phyloP scores from a whole-genome alignment of 306 rosid species.

The Gillenia trifoliata region DNA sequence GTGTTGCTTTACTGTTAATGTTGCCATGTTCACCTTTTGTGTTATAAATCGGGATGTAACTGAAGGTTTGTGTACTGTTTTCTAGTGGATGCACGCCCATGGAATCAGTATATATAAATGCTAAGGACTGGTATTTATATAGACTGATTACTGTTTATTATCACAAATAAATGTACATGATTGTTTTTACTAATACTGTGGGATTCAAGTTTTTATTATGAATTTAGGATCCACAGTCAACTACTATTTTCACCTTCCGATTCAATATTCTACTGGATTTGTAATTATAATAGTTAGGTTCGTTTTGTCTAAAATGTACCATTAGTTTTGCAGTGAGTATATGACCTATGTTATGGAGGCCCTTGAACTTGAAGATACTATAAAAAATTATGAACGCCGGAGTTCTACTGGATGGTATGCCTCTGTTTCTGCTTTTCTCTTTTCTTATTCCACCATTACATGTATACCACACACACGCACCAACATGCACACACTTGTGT shows the following conservation, averaged over 20 bases:
- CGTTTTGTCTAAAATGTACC: slow-evolving; percentile 13
- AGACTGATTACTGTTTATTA: not conserved
- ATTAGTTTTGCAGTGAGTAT: slow-evolving; percentile 70
- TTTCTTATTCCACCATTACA: not conserved
- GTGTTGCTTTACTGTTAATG: not conserved
- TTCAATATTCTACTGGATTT: slow-evolving; percentile 5
- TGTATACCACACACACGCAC: not conserved
- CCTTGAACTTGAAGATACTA: slow-evolving; percentile 78
- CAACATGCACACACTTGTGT: not conserved
- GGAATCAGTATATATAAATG: not conserved
- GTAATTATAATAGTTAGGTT: slow-evolving; percentile 16
- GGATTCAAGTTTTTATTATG: not conserved
- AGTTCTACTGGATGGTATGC: slow-evolving; percentile 86
- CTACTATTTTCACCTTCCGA: not conserved
- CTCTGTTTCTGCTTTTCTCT: slow-evolving; percentile 10
- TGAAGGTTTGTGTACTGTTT: not conserved
- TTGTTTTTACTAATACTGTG: not conserved
- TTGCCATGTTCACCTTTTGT: not conserved
- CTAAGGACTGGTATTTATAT: not conserved
- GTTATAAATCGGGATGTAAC: not conserved
- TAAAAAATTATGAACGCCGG: slow-evolving; percentile 71
- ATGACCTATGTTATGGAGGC: slow-evolving; percentile 77
- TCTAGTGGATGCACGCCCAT: not conserved
- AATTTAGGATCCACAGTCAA: not conserved
- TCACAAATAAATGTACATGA: not conserved